Conservation (phyloP, 225 moss, liverwort and hornwort species). For the Antitrichia curtipendula region DNA sequence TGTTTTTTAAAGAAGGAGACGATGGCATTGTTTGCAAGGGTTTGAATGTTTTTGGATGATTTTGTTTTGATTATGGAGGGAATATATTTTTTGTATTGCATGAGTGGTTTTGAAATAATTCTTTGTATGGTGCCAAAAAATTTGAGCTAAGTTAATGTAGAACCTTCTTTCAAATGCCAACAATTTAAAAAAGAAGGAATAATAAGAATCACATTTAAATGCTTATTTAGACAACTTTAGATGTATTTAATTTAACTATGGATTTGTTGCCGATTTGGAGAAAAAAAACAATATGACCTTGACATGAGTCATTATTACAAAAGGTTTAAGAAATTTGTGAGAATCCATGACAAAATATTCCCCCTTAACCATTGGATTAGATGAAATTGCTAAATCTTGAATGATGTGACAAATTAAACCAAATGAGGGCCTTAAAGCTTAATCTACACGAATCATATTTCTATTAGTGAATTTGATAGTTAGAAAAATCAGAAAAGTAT, state of each 20-base stretch:
- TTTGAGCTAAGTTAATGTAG: background rate
- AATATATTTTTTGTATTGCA: background rate
- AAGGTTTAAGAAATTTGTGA: background rate
- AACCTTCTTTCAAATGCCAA: background rate
- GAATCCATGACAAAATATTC: background rate
- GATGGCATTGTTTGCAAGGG: background rate
- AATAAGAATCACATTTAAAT: accelerated
- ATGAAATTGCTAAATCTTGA: background rate
- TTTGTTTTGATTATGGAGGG: background rate
- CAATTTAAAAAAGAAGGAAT: accelerated
- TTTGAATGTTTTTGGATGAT: background rate
- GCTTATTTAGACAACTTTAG: background rate
- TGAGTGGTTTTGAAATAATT: background rate
- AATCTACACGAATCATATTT: background rate
- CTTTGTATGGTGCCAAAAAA: background rate
- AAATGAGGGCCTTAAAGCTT: background rate
- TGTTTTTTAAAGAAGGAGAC: background rate
- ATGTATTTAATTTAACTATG: background rate
- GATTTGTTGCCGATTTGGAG: background rate
- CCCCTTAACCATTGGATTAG: accelerated
- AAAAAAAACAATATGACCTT: background rate
- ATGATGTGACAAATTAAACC: background rate
- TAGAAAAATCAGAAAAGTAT: background rate
- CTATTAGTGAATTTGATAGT: background rate
- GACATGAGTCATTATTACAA: background rate